Conservation (phyloP, 148 eudicot species). For the Hydrangea macrophylla region DNA sequence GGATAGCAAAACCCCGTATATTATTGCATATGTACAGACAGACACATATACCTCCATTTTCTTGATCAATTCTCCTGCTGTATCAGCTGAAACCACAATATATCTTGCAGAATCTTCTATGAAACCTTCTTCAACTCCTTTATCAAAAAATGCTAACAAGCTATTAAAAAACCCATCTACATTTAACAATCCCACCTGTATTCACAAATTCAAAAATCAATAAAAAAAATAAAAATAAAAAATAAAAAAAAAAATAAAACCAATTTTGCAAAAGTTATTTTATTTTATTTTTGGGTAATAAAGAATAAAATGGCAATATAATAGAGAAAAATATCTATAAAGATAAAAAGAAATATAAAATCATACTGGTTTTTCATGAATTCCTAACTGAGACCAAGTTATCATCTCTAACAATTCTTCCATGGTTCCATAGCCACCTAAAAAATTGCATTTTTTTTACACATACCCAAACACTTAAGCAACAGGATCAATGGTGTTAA, state of each 20-base stretch:
- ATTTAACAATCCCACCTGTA: conserved; percentile 79
- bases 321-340: background rate
- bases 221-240: background rate
- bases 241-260: background rate
- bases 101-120: conserved; percentile 56
- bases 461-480: background rate
- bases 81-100: conserved; percentile 58
- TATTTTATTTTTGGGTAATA: too few relatives aligned
- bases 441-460: background rate
- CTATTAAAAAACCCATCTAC: conserved; percentile 72
- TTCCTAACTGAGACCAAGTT: conserved; percentile 81
- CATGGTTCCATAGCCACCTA: conserved; percentile 90
- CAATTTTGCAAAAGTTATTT: background rate
- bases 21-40: background rate
- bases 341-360: too few relatives aligned
- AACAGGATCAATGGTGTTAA: background rate
- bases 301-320: background rate
- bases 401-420: conserved; percentile 72
- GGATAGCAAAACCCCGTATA: too few relatives aligned
- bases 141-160: conserved; percentile 72
- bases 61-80: conserved; percentile 54
- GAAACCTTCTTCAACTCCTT: conserved; percentile 86
- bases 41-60: conserved; percentile 62
- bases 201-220: conserved; percentile 3
- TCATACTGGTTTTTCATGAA: conserved; percentile 74